phyloP scores from a whole-genome alignment of 2,329 filamentous ascomycete genomes.

The Xylaria digitata region DNA sequence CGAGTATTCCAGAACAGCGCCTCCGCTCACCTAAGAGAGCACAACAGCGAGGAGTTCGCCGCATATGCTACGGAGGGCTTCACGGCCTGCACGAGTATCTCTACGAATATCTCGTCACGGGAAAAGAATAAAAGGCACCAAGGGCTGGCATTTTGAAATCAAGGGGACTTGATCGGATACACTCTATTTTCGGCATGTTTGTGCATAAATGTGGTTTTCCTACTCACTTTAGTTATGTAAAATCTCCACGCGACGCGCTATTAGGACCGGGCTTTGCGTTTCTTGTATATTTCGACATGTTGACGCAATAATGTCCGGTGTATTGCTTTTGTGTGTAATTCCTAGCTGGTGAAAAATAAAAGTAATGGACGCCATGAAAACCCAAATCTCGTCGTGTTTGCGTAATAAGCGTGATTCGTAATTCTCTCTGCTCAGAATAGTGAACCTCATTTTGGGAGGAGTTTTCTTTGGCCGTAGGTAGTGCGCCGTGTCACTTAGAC shows the following conservation, averaged over 20 bases:
- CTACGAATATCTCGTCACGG: slow-evolving; percentile 36
- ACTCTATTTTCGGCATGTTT: slow-evolving; percentile 3
- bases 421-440: too few species aligned
- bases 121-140: slow-evolving; percentile 23
- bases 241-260: slow-evolving; percentile 1
- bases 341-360: background rate
- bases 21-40: background rate
- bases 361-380: background rate
- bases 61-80: slow-evolving; percentile 36
- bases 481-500: too few species aligned
- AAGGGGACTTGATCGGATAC: background rate
- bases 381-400: background rate
- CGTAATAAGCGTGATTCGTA: background rate
- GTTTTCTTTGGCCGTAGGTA: too few species aligned
- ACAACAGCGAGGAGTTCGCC: slow-evolving; percentile 16
- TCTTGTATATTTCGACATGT: slow-evolving; percentile 22
- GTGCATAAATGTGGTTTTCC: background rate
- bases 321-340: background rate
- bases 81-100: slow-evolving; percentile 36
- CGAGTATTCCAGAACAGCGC: slow-evolving; percentile 6
- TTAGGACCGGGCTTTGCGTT: background rate
- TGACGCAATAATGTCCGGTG: background rate
- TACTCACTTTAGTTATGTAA: background rate
- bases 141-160: slow-evolving; percentile 12
- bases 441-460: too few species aligned